Percentiles rank a stretch among this genome's conserved stretches.
Conservation (phyloP, 179 eudicot genomes). For the Heliamphora pulchella region DNA sequence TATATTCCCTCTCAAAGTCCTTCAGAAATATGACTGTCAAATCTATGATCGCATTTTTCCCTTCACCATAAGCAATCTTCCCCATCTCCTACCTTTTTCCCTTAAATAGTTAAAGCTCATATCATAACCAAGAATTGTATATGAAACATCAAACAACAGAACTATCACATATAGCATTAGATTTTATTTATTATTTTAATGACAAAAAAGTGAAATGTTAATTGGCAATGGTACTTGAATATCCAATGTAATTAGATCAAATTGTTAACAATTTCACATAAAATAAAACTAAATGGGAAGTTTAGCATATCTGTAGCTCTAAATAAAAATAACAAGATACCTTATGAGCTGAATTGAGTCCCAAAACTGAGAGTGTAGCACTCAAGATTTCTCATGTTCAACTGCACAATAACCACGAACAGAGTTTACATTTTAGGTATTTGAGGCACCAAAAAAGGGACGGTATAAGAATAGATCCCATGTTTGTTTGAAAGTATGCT, state of each 20-base stretch:
- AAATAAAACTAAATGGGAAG: neutral
- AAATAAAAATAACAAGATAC: slow-evolving; percentile 14
- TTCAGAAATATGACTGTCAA: neutral
- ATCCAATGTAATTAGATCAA: neutral
- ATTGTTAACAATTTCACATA: neutral
- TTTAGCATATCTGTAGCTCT: neutral
- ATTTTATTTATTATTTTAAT: neutral
- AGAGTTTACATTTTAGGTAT: slow-evolving; percentile 9
- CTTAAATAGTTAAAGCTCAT: neutral
- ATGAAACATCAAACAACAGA: neutral
- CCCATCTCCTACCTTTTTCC: neutral
- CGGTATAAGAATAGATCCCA: neutral
- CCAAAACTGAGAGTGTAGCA: slow-evolving; percentile 82
- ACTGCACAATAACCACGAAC: slow-evolving; percentile 37
- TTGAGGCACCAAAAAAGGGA: neutral
- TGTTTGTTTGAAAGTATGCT: neutral
- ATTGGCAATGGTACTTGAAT: neutral
- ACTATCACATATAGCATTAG: neutral
- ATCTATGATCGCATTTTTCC: neutral
- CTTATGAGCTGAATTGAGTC: slow-evolving; percentile 47
- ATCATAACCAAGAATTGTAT: neutral
- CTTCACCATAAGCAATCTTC: neutral
- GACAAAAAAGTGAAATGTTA: neutral
- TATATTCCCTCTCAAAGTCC: neutral
- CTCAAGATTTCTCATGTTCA: slow-evolving; percentile 83